Conservation (phyloP, 2,329 filamentous ascomycete species). For the Calonectria pseudoreteaudii region DNA sequence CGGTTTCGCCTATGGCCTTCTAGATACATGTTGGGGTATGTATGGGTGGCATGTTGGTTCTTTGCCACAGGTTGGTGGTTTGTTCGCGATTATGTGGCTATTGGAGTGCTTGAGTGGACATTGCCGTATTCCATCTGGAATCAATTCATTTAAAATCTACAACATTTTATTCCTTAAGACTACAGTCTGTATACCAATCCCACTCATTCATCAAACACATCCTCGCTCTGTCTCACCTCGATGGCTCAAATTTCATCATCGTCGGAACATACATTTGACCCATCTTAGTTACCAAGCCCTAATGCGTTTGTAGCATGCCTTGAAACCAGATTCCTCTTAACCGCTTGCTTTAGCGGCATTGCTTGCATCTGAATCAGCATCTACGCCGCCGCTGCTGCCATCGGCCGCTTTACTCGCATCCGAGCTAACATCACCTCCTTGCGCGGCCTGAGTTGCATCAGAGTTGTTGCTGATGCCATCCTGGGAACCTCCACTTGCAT, state of each 20-base stretch:
- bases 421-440: neutral
- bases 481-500: neutral
- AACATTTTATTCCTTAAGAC: neutral
- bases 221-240: too few species aligned
- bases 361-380: neutral
- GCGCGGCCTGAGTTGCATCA: neutral
- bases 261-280: too few species aligned
- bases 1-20: neutral
- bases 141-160: neutral
- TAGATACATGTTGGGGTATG: neutral
- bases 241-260: too few species aligned
- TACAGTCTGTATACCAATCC: too few species aligned
- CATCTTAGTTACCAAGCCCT: too few species aligned
- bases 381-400: neutral
- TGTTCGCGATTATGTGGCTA: conserved; percentile 13
- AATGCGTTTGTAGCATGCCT: too few species aligned
- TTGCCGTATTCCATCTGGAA: conserved; percentile 20
- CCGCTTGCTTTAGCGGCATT: neutral
- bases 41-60: conserved; percentile 26
- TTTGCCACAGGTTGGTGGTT: conserved; percentile 28
- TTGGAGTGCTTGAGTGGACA: conserved; percentile 25
- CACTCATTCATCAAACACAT: too few species aligned
- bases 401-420: neutral
- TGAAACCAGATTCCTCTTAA: too few species aligned
- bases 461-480: neutral